Conservation (phyloP, 176 grass and related monocot genomes). For the Musa beccarii region DNA sequence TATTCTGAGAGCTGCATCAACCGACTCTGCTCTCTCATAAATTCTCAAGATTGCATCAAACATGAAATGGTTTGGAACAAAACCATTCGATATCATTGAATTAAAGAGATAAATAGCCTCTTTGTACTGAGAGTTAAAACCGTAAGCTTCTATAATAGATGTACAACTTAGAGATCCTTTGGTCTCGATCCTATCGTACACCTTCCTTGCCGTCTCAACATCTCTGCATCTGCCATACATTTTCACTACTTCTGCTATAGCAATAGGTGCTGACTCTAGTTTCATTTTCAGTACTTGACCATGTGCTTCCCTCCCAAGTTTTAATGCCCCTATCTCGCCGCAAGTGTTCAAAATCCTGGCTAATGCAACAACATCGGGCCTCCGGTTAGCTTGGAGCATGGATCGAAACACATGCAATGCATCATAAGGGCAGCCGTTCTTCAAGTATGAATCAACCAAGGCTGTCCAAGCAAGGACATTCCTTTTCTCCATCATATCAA, state of each 20-base stretch:
- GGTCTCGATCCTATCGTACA: constrained; percentile 45
- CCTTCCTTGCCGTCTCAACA: constrained; percentile 49
- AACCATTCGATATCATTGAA: constrained; percentile 57
- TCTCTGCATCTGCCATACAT: constrained; percentile 74
- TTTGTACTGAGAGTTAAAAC: constrained; percentile 37
- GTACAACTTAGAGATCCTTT: constrained; percentile 75
- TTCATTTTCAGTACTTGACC: constrained; percentile 56
- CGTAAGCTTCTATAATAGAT: constrained; percentile 75
- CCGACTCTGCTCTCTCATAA: constrained; percentile 39
- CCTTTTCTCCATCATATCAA: constrained; percentile 58
- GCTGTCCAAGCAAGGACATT: constrained; percentile 79
- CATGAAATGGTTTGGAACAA: constrained; percentile 60
- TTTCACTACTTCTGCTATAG: constrained; percentile 51
- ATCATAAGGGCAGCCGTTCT: constrained; percentile 44
- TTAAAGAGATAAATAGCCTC: constrained; percentile 66
- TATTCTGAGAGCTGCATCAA: constrained; percentile 48
- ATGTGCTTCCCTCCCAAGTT: constrained; percentile 56
- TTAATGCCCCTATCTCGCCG: constrained; percentile 30
- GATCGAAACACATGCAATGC: constrained; percentile 58
- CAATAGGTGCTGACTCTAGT: constrained; percentile 43
- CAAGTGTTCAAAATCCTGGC: constrained; percentile 63
- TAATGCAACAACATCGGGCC: constrained; percentile 60
- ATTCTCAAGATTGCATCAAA: constrained; percentile 58
- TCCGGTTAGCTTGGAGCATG: constrained; percentile 41
- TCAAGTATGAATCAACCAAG: constrained; percentile 73